Base-by-base conservation (phyloP, 1,284 basidiomycete genomes). In the Cutaneotrichosporon dermatis region DNA sequence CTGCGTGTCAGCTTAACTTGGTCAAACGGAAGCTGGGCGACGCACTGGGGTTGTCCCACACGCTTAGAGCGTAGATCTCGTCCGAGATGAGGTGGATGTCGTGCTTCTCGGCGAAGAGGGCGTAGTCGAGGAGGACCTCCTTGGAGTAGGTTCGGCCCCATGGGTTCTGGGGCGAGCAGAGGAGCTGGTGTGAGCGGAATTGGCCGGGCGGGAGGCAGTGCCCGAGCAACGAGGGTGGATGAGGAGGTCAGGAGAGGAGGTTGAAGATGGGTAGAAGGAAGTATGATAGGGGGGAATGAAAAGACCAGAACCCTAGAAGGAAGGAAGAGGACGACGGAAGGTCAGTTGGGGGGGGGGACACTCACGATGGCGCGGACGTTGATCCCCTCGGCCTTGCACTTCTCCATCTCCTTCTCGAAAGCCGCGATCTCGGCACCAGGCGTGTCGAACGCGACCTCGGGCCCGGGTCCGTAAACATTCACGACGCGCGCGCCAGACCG, bases 131-230 rank as follows among this genome's bases (percentile, higher is more conserved):
- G 1, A 81, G 68, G 2, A 76, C 76, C 25, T 75, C 72, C 10
- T 72, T 71, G 13, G 73, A 60, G 57, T 79, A 74, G 8, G 73
- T 70, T 49, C 69, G 58, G 10, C 76, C 79, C 1, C 76, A 68
- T 0, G 79, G 80, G 63, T 81, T 81, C 55, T 79, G 76, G 2
- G 80, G 79, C 37, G 79, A 79, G 53, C 75, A 76, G 0, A 80
- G 65, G 45, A 80, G 70, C 71, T 72, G 59, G 7, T 16, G 42
- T 61, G 33, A 61, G 43, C 15, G 16, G 15, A 4, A 4, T 1
- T 25, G 9, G 1, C 0, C 8, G 43, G 6, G 25, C 13, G 3
- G 34, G 13, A 7, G 16, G 35, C 13, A 40, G 41, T 11, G 6
- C n/a, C n/a, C n/a, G n/a, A n/a, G n/a, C n/a, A n/a, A n/a, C n/a